Conservation (phyloP, 2,329 filamentous ascomycete genomes). For the Exophiala sp. region DNA sequence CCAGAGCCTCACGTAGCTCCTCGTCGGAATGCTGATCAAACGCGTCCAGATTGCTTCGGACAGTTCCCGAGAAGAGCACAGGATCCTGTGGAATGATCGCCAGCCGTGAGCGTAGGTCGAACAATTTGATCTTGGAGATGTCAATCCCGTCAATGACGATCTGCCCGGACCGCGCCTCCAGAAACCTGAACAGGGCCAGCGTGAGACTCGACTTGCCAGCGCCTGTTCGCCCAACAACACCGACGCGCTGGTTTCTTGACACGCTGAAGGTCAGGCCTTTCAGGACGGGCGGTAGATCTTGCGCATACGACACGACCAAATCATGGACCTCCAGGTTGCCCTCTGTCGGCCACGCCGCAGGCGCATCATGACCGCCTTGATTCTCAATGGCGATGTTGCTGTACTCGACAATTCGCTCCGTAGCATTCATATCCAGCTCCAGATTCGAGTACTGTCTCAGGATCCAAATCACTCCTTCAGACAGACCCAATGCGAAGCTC, state of each 20-base stretch:
- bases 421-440: constrained; percentile 75
- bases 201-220: constrained; percentile 75
- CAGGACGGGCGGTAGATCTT: constrained; percentile 67
- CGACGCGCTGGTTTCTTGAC: constrained; percentile 64
- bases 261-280: constrained; percentile 67
- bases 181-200: constrained; percentile 72
- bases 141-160: constrained; percentile 71
- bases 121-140: constrained; percentile 67
- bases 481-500: constrained; percentile 69
- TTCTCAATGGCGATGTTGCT: constrained; percentile 65
- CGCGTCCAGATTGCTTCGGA: constrained; percentile 73
- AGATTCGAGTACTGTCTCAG: constrained; percentile 66
- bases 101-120: constrained; percentile 67
- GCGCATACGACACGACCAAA: constrained; percentile 68
- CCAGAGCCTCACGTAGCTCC: constrained; percentile 66
- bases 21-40: constrained; percentile 67
- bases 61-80: constrained; percentile 74
- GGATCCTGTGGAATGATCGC: constrained; percentile 83
- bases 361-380: constrained; percentile 58
- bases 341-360: constrained; percentile 71
- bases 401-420: constrained; percentile 74
- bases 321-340: constrained; percentile 71
- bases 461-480: constrained; percentile 60
- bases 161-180: constrained; percentile 63
- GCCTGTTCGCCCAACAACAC: constrained; percentile 74